Base-by-base conservation (phyloP, 371 early-diverging fungal species). In the Rhizomucor miehei region DNA sequence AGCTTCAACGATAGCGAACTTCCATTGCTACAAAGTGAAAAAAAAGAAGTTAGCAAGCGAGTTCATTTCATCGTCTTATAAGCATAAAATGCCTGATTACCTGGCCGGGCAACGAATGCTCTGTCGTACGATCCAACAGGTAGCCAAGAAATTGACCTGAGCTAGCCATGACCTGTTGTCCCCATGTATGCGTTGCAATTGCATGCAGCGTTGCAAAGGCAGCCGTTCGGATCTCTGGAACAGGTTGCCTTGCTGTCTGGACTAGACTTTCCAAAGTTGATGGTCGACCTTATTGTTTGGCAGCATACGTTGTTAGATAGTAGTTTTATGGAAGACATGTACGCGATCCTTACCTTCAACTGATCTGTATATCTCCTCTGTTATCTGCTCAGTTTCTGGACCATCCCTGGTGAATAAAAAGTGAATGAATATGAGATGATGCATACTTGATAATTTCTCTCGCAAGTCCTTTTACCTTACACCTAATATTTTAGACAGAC, bases 101-200 rank as follows among this genome's bases (percentile, higher is more conserved):
- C 66, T 77, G 70, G 35, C 79, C 77, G 20, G 56, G 49, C 29
- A 58, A 57, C 14, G 60, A 65, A 44, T 62, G 53, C 43, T 76
- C 77, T 17, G 63, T 72, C 52, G 75, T 56, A 29, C 79, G 57
- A 54, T 79, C 70, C 48, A 79, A 44, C 48, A 79, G 56, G 54
- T 74, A 79, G 17, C 71, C 64, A 51, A 79, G 57, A 50, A 77
- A 69, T 47, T 66, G 67, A 20, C 39, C 58, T 23, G 61, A 60
- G 50, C 63, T 68, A 38, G 69, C 58, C 64, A 75, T 67, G 62
- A 75, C 72, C 72, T 71, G 40, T 43, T 46, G 53, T 21, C 77
- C 77, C 77, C 77, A 77, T 8, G 40, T 41, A 46, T 73, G 77
- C 17, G 52, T 59, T 21, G 77, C 71, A 54, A 71, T 62, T 1